Conservation (phyloP, 768 basidiomycete species). For the Mycena rosella region DNA sequence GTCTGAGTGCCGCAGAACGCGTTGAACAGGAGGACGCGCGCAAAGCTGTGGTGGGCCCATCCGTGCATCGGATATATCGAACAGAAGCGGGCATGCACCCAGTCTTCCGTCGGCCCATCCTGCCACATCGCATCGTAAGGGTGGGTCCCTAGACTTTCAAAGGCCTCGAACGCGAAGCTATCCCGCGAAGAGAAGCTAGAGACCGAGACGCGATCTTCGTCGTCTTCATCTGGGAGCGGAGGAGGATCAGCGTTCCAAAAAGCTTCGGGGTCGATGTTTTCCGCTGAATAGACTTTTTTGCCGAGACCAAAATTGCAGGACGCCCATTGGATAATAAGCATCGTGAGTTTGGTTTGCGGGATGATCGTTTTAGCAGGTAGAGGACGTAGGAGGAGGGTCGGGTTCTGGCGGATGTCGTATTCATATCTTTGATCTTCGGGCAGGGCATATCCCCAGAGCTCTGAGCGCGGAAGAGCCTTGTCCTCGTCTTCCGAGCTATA, state of each 20-base stretch:
- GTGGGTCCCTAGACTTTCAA: not conserved
- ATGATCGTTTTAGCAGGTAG: slow-evolving; percentile 32
- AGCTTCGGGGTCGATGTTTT: slow-evolving; percentile 33
- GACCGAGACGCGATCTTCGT: slow-evolving; percentile 13
- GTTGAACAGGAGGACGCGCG: slow-evolving; percentile 36
- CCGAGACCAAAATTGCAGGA: slow-evolving; percentile 40
- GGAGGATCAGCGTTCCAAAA: slow-evolving; percentile 42
- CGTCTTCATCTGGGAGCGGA: not conserved
- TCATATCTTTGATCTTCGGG: slow-evolving; percentile 33
- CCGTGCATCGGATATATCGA: slow-evolving; percentile 31
- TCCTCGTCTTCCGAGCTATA: slow-evolving; percentile 36
- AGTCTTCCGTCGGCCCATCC: slow-evolving; percentile 35
- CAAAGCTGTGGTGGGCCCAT: slow-evolving; percentile 37
- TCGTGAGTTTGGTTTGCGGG: slow-evolving; percentile 40
- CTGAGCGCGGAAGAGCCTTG: slow-evolving; percentile 36
- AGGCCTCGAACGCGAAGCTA: not conserved
- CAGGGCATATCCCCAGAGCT: slow-evolving; percentile 38
- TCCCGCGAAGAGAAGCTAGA: slow-evolving; percentile 5
- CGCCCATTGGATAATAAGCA: slow-evolving; percentile 39
- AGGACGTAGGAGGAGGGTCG: slow-evolving; percentile 30
- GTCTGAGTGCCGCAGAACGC: slow-evolving; percentile 24
- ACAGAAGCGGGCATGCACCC: slow-evolving; percentile 38
- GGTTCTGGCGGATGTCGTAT: slow-evolving; percentile 38
- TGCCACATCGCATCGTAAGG: slow-evolving; percentile 28
- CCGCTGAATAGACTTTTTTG: slow-evolving; percentile 37